Conservation (phyloP, 768 basidiomycete species). For the Mycena crocata region DNA sequence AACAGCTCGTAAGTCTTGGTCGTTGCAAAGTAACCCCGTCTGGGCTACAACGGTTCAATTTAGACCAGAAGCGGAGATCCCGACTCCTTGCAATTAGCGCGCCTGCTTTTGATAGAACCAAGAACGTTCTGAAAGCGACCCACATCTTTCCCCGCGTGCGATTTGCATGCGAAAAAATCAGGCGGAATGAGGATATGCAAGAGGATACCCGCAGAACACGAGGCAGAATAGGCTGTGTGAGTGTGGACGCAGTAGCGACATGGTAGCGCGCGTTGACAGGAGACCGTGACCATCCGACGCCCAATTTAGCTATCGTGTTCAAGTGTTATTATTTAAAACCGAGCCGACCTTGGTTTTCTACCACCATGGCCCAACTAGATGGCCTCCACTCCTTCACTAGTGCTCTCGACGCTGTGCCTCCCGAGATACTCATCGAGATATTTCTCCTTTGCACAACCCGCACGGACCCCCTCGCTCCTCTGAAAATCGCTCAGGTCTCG, state of each 20-base stretch:
- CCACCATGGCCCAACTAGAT: not conserved
- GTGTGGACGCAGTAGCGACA: not conserved
- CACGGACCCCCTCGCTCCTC: constrained; percentile 59
- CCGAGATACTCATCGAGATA: constrained; percentile 73
- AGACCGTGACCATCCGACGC: not conserved
- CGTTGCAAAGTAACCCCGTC: too few species aligned
- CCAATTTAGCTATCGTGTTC: too few species aligned
- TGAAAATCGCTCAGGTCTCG: constrained; percentile 66
- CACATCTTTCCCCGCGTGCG: not conserved
- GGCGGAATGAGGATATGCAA: not conserved
- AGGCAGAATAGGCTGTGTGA: constrained; percentile 9
- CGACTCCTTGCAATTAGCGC: too few species aligned
- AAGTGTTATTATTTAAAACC: too few species aligned
- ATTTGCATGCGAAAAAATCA: too few species aligned
- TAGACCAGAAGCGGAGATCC: too few species aligned
- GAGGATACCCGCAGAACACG: constrained; percentile 5
- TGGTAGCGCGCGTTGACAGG: not conserved
- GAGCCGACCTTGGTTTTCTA: not conserved
- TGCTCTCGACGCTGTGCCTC: constrained; percentile 55
- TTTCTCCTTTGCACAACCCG: constrained; percentile 57
- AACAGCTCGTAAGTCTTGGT: too few species aligned
- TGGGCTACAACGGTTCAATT: too few species aligned
- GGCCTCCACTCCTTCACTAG: not conserved
- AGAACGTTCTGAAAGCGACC: too few species aligned
- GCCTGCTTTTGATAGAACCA: too few species aligned